phyloP scores from a whole-genome alignment of 768 basidiomycete genomes.

The Boletales sp. region DNA sequence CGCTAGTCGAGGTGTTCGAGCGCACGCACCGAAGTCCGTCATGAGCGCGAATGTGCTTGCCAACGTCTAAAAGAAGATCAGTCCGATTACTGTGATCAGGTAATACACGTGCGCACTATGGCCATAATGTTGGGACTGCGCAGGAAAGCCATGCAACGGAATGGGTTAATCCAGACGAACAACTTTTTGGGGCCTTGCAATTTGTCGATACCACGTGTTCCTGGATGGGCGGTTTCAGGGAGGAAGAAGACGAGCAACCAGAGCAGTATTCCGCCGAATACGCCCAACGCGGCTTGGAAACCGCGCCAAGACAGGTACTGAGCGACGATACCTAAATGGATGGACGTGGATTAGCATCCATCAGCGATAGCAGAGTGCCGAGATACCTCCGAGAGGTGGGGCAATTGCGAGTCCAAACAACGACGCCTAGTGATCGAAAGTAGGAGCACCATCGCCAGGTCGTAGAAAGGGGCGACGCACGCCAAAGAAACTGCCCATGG shows the following conservation, averaged over 20 bases:
- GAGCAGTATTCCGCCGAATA: slow-evolving; percentile 38
- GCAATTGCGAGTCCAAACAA: slow-evolving; percentile 61
- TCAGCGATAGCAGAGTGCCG: neutral
- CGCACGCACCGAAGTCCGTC: slow-evolving; percentile 35
- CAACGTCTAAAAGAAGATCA: slow-evolving; percentile 37
- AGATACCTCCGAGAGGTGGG: slow-evolving; percentile 51
- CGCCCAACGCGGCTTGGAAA: slow-evolving; percentile 48
- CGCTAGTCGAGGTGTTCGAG: neutral
- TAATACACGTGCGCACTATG: slow-evolving; percentile 39
- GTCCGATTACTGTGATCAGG: neutral
- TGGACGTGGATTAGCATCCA: neutral
- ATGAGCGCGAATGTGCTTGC: slow-evolving; percentile 31
- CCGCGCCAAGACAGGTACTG: slow-evolving; percentile 66
- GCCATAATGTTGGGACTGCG: slow-evolving; percentile 57
- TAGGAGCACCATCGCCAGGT: neutral
- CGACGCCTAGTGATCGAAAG: slow-evolving; percentile 30
- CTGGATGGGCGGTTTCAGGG: slow-evolving; percentile 70
- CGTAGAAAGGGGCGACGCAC: slow-evolving; percentile 29
- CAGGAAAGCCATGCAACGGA: slow-evolving; percentile 47
- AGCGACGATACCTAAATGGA: slow-evolving; percentile 40
- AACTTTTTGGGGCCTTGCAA: slow-evolving; percentile 15
- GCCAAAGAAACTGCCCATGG: slow-evolving; percentile 56
- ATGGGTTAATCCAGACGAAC: slow-evolving; percentile 56
- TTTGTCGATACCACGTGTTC: slow-evolving; percentile 52
- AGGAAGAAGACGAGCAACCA: slow-evolving; percentile 42